phyloP scores from a whole-genome alignment of 768 basidiomycete genomes.

The Boletus tomentosulus region DNA sequence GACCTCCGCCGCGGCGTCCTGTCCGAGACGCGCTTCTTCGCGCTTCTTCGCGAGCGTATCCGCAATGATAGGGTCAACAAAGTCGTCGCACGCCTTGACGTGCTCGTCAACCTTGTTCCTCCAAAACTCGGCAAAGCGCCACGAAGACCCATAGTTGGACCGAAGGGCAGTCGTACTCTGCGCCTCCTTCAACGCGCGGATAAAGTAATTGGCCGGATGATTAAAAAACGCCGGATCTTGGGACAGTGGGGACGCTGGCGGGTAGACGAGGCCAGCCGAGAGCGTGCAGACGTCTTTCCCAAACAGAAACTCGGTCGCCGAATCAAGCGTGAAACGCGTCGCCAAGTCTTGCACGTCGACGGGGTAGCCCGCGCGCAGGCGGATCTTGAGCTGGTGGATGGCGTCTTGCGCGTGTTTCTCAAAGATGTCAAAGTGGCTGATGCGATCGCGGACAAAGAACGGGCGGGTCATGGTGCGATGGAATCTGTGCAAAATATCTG shows the following conservation, averaged over 20 bases:
- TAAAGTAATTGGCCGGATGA: constrained; percentile 35
- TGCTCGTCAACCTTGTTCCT: constrained; percentile 35
- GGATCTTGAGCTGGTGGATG: constrained; percentile 30
- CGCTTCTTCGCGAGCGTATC: constrained; percentile 40
- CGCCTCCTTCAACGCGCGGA: constrained; percentile 36
- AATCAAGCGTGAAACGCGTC: constrained; percentile 51
- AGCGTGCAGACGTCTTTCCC: constrained; percentile 35
- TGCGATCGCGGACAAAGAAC: constrained; percentile 39
- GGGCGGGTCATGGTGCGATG: constrained; percentile 42
- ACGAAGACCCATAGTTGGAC: constrained; percentile 35
- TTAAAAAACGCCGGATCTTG: constrained; percentile 21
- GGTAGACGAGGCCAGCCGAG: constrained; percentile 36
- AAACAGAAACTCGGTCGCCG: constrained; percentile 54
- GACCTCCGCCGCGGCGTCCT: too few species aligned
- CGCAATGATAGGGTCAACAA: constrained; percentile 46
- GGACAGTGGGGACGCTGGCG: constrained; percentile 19
- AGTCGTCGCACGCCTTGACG: constrained; percentile 40
- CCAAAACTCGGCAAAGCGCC: constrained; percentile 45
- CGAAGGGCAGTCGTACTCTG: constrained; percentile 33
- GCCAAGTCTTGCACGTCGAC: constrained; percentile 44
- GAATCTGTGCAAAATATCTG: constrained; percentile 24
- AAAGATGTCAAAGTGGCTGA: constrained; percentile 39
- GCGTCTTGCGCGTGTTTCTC: constrained; percentile 34
- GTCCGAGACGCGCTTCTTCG: too few species aligned
- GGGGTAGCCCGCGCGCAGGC: constrained; percentile 33